Evolutionary conservation across 2,329 filamentous ascomycete genomes (phyloP), one percentile per base, ranked within the genome.

Genomic region (Paraphaeosphaeria sporulosa): DNA sequence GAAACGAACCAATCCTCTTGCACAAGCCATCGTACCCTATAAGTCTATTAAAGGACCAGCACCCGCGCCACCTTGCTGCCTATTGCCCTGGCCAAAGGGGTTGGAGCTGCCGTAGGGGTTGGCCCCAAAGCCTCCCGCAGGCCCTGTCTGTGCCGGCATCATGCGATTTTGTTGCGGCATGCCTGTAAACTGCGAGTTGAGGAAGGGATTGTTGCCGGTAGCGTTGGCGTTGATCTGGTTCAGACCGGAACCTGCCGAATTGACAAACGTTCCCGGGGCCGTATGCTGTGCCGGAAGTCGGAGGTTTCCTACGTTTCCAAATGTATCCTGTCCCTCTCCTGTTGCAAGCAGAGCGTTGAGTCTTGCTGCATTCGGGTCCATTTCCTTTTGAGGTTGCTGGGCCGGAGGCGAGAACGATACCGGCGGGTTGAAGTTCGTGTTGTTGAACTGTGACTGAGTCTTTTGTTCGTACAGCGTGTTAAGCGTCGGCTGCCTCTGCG

Each of bases 241-340:
- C 59, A 92, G 81, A n/a, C 92, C 92, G 40, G 90, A 84, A 52
- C 95, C 95, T 7, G 95, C 93, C 61, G 92, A 96, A 81, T 99
- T 99, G 80, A 99, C 90, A 76, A 98, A 99, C 0, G 92, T 96
- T 27, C 94, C 95, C 0, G 95, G 95, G 1, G 95, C 93, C 0
- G 95, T 99, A 78, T 99, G 95, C 76, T 99, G 95, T 2, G 95
- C 89, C 1, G 95, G 95, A 65, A 99, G 96, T 78, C 95, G 93
- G 49, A 97, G 85, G 65, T 98, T 92, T 67, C 95, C 95, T n/a
- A 92, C 92, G 77, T 99, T 99, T 66, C 95, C 95, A 76, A 96
- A 99, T 0, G 95, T 99, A 75, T 99, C 95, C 83, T 96, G 91
- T 25, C 95, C 95, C 59, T 99, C 95, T 65, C 95, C 94, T 25